Evolutionary conservation across 805 yeast species (phyloP), one percentile per base, ranked within the genome.

Genomic region (Candida loeiensis): DNA sequence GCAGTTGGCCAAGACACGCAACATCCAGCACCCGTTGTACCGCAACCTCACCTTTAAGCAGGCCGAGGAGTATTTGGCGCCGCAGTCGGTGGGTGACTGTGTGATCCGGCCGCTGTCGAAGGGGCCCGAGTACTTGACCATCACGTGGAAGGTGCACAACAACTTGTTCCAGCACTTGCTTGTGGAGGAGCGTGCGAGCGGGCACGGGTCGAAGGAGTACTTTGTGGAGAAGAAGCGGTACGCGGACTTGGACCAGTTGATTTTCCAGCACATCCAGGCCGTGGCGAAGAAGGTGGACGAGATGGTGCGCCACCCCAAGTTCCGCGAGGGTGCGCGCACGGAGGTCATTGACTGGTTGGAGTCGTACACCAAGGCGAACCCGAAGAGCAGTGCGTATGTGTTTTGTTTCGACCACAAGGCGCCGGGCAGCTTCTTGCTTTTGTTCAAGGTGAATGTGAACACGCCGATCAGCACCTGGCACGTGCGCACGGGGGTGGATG

Each of bases 111-210:
- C 98, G 14, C 88, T 97, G 0, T 87, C 95, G 7, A 79, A 82
- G 46, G 99, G 99, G 31, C 73, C 77, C 34, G 85, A 87, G 47
- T 96, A 82, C 61, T 73, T 93, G 50, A 89, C 96, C 2, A 82
- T 91, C 30, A 91, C 99, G 0, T 93, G 98, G 97, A 93, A 93
- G 59, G 90, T 93, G 34, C 93, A 86, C 44, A 91, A 86, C 56
- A 85, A 82, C 58, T 66, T 91, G 46, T 93, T 84, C 65, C 98
- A 93, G 59, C 98, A 93, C 59, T 69, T 93, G 47, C 93, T 89
- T 51, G 85, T 93, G 34, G 70, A 80, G 46, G 98, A 93, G 62
- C 73, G 75, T 34, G 80, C 74, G 34, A 79, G 80, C 54, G 82
- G 76, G 38, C 37, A 28, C 13, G 79, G 77, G 45, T 34, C 42